Evolutionary conservation across 352 stramenopile genomes (phyloP).

Genomic region (Globisporangium yorkense): DNA sequence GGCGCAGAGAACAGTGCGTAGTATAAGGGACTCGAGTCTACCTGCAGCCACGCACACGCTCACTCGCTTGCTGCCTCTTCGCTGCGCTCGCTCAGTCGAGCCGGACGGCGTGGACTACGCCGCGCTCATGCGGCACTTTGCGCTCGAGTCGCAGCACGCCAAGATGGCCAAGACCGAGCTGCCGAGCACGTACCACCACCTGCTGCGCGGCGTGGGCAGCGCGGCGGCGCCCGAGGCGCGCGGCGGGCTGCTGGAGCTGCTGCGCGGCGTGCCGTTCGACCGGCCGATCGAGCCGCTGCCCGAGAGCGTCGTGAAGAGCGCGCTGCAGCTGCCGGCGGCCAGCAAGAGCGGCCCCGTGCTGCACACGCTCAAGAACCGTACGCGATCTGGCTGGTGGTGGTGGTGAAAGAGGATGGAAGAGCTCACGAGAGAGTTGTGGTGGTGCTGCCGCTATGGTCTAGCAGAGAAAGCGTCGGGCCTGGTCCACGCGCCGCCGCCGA

Average conservation of each 20-base stretch:
- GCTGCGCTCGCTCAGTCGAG: conserved; percentile 28
- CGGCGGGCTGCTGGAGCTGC: conserved; percentile 47
- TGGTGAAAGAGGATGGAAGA: too few relatives aligned
- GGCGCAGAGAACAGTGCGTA: conserved; percentile 51
- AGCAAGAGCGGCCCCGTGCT: conserved; percentile 54
- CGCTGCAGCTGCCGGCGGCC: conserved; percentile 52
- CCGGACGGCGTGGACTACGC: conserved; percentile 51
- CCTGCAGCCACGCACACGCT: background rate
- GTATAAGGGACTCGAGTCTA: background rate
- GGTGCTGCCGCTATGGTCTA: background rate
- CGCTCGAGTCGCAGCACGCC: conserved; percentile 48
- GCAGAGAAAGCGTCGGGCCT: conserved; percentile 42
- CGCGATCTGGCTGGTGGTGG: background rate
- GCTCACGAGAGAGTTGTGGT: background rate
- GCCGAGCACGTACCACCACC: conserved; percentile 63
- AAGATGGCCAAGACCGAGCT: conserved; percentile 60
- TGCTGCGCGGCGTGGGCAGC: conserved; percentile 63
- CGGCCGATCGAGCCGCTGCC: conserved; percentile 70
- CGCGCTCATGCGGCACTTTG: conserved; percentile 60
- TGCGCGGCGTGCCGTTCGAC: conserved; percentile 74
- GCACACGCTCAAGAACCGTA: conserved; percentile 35
- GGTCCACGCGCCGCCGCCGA: conserved; percentile 58
- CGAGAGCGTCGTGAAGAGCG: conserved; percentile 65
- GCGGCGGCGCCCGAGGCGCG: conserved; percentile 33
- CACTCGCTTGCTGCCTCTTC: background rate